Base-by-base conservation (phyloP, 2,329 filamentous ascomycete genomes). In the Exophiala lecanii-corni region DNA sequence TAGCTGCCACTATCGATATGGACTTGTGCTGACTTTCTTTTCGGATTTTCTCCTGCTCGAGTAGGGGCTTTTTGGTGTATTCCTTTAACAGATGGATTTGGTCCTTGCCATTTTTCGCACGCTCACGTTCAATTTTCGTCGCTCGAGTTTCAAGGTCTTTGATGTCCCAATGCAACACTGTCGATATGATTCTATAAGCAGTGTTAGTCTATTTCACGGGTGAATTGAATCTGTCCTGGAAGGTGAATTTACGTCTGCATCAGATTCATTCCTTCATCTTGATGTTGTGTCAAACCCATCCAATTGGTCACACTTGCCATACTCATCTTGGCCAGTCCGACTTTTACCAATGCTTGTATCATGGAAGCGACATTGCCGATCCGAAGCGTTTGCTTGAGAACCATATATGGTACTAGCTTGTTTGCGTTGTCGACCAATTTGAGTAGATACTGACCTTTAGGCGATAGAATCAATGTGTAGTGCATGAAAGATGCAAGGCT, bases 311-410 rank as follows among this genome's bases (percentile, higher is more conserved):
- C 65, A 5, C 79, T 79, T 2, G 79, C 80, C 3, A 91, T 71
- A 52, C 83, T 85, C 43, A 89, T 68, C 64, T 92, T 92, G n/a
- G 85, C 81, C 10, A 92, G 71, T 12, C 89, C 71, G 12, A 91
- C 67, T 40, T 73, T 76, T 60, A 86, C 74, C 74, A 91, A 81
- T 45, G 75, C 85, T 56, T 76, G 84, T 43, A 91, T 81, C 86
- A 92, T 89, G 15, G 80, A 84, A 1, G 85, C 85, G 0, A 85
- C 85, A 59, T 91, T 92, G 4, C 86, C 83, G 10, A 89, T 74
- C 30, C 79, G 78, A 3, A 92, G 67, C 0, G 84, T 87, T 60
- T 89, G 84, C 47, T 81, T 75, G 38, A 89, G 72, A 50, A 87
- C 69, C 31, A 75, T 72, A 59, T 89, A 91, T 0, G 86, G 86